phyloP scores from a whole-genome alignment of 495 filamentous ascomycete genomes.

The Cenococcum geophilum region DNA sequence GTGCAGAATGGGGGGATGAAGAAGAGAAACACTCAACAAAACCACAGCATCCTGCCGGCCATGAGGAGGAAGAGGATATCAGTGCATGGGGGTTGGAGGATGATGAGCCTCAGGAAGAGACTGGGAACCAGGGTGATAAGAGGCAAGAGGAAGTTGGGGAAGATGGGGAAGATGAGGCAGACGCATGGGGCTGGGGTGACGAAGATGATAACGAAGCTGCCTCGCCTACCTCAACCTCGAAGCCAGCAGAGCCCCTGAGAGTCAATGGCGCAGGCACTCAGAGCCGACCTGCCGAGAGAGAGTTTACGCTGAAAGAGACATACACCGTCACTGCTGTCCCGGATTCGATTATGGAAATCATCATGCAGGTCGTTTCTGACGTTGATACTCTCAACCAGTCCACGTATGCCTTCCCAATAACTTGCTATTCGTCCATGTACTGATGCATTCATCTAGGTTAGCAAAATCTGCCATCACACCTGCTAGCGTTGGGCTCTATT shows the following conservation, averaged over 20 bases:
- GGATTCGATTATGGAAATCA: constrained; percentile 62
- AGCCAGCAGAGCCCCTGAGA: neutral
- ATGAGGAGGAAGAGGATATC: constrained; percentile 48
- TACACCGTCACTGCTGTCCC: constrained; percentile 87
- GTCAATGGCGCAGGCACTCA: constrained; percentile 19
- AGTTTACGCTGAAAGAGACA: constrained; percentile 74
- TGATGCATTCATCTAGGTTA: constrained; percentile 38
- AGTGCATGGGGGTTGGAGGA: constrained; percentile 62
- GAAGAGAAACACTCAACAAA: constrained; percentile 42
- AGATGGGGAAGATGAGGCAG: constrained; percentile 48
- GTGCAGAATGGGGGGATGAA: constrained; percentile 63
- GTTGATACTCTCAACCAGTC: constrained; percentile 55
- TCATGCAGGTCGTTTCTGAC: constrained; percentile 64
- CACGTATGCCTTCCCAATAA: constrained; percentile 33
- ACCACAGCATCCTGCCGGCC: constrained; percentile 39
- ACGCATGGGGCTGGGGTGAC: constrained; percentile 72
- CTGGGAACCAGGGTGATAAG: constrained; percentile 18
- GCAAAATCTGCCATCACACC: constrained; percentile 54
- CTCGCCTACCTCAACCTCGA: constrained; percentile 10
- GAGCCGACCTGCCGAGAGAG: constrained; percentile 38
- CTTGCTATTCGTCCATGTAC: neutral
- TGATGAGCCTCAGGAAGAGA: constrained; percentile 35
- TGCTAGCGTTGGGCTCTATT: constrained; percentile 68
- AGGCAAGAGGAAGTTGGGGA: constrained; percentile 35
- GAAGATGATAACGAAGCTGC: constrained; percentile 38